These are phyloP conservation scores for Aspergillus versicolor DNA, from an alignment of 2,329 filamentous ascomycete genomes.

Conservation along the genomic window DNA sequence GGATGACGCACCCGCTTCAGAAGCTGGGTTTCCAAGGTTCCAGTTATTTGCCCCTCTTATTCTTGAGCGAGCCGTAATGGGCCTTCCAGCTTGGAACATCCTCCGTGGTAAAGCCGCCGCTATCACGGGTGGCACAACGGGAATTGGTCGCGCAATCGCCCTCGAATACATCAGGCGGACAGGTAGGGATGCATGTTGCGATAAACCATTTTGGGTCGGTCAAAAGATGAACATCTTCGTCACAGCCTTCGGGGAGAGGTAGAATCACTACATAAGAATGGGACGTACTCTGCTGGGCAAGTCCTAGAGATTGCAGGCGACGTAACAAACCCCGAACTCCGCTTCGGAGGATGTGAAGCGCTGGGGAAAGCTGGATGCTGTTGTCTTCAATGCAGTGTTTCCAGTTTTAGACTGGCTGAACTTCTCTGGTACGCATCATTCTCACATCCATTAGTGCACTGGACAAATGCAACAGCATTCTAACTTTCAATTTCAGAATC, in stretches of 20 bases:
- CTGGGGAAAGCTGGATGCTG: constrained; percentile 64
- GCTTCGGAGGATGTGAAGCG: constrained; percentile 67
- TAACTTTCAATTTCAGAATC: constrained; percentile 48
- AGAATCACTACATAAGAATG: constrained; percentile 14
- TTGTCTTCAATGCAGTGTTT: constrained; percentile 89
- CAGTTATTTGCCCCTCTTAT: no score
- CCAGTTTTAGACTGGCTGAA: constrained; percentile 81
- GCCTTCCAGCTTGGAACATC: constrained; percentile 40
- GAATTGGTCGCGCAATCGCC: constrained; percentile 79
- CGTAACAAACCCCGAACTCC: constrained; percentile 64
- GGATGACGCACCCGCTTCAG: background rate
- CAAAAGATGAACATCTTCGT: constrained; percentile 28
- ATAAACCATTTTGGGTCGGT: constrained; percentile 70
- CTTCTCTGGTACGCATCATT: constrained; percentile 66
- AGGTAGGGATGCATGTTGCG: constrained; percentile 73
- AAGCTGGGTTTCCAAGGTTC: no score
- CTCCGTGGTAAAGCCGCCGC: constrained; percentile 75
- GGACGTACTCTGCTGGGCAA: constrained; percentile 20
- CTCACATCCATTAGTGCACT: background rate
- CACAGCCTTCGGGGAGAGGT: background rate
- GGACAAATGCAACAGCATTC: background rate
- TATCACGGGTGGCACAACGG: constrained; percentile 82
- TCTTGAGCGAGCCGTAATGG: constrained; percentile 5
- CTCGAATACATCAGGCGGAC: constrained; percentile 73
- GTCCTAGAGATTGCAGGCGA: constrained; percentile 74